Conservation (phyloP, 139 green algal genomes). For the Micractinium conductrix region DNA sequence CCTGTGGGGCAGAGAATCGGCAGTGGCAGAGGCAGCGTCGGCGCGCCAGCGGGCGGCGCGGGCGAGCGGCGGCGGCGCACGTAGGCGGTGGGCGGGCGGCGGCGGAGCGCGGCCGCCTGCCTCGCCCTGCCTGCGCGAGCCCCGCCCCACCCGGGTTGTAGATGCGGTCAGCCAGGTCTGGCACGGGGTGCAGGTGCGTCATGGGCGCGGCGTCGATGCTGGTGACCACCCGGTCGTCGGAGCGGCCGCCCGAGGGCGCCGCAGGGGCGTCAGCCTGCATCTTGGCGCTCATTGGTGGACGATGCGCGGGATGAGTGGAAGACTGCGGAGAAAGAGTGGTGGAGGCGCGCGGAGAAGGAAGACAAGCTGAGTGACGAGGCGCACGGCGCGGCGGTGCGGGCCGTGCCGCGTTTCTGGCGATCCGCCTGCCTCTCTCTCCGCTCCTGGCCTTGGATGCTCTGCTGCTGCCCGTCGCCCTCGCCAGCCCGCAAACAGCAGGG, state of each 20-base stretch:
- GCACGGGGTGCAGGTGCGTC: neutral
- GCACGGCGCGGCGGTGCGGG: too few relatives aligned
- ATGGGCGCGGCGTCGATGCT: neutral
- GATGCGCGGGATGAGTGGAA: too few relatives aligned
- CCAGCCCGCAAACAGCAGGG: too few relatives aligned
- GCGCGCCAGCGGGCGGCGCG: neutral
- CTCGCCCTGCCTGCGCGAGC: neutral
- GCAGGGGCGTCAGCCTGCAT: neutral
- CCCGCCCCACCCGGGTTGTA: conserved; percentile 5
- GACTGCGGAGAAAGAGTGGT: too few relatives aligned
- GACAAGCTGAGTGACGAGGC: too few relatives aligned
- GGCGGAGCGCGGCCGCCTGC: neutral
- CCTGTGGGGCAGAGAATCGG: neutral
- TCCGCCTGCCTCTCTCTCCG: neutral
- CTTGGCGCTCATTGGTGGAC: too few relatives aligned
- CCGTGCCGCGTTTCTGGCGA: neutral
- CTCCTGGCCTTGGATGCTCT: neutral
- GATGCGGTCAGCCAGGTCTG: neutral
- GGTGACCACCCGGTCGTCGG: neutral
- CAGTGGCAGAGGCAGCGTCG: neutral
- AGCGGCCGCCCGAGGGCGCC: neutral
- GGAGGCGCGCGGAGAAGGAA: too few relatives aligned
- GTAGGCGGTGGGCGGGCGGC: neutral
- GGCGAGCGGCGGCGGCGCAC: neutral
- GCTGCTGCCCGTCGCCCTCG: too few relatives aligned